These are phyloP conservation scores for Penicillium crustosum DNA, from an alignment of 2,329 filamentous ascomycete genomes.

Conservation along the genomic window DNA sequence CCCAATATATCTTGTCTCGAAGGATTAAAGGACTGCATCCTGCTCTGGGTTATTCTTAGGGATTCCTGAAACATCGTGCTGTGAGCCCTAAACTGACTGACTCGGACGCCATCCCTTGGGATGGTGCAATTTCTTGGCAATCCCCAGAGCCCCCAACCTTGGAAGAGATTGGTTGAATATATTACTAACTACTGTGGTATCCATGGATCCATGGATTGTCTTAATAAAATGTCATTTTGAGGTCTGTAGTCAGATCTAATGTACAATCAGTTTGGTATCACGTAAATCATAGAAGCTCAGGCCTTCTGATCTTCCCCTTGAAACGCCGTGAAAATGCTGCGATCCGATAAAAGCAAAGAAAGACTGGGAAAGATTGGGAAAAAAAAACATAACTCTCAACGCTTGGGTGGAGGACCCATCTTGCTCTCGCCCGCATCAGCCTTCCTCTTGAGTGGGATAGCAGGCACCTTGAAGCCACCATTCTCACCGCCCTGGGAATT, in stretches of 20 bases:
- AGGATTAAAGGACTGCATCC: background rate
- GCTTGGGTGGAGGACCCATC: conserved; percentile 47
- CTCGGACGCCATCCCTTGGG: background rate
- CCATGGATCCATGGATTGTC: no score
- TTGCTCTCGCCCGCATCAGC: conserved; percentile 63
- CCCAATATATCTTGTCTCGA: background rate
- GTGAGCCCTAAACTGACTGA: background rate
- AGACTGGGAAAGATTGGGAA: background rate
- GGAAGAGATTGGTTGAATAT: no score
- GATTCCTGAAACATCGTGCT: background rate
- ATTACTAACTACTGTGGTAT: no score
- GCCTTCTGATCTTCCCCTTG: conserved; percentile 10
- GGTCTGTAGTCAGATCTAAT: conserved; percentile 5
- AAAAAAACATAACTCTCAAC: conserved; percentile 16
- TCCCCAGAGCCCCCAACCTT: background rate
- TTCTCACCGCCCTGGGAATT: conserved; percentile 43
- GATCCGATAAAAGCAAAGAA: conserved; percentile 12
- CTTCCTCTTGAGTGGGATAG: conserved; percentile 71
- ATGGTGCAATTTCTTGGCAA: conserved; percentile 8
- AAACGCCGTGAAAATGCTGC: conserved; percentile 23
- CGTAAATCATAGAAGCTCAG: conserved; percentile 14
- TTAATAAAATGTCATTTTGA: background rate
- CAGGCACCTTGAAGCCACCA: conserved; percentile 79
- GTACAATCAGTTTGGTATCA: conserved; percentile 21
- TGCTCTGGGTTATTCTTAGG: background rate